Conservation (phyloP, 768 basidiomycete genomes). For the Tubosaeta sp. region DNA sequence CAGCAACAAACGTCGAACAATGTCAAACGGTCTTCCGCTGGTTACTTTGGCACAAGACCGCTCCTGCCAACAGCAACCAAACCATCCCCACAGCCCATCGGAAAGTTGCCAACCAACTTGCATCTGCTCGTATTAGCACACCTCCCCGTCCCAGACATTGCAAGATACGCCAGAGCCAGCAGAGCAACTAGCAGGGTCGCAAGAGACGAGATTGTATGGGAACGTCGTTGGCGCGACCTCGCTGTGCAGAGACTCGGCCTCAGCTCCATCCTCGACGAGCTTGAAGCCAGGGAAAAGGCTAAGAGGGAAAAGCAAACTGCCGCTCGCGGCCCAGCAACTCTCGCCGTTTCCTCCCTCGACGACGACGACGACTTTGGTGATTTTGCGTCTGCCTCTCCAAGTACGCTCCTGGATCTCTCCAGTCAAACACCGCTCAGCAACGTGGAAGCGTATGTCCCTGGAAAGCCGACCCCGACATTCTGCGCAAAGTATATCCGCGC, state of each 20-base stretch:
- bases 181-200: slow-evolving; percentile 60
- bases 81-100: slow-evolving; percentile 47
- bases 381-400: slow-evolving; percentile 50
- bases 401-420: slow-evolving; percentile 19
- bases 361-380: slow-evolving; percentile 94
- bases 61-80: slow-evolving; percentile 8
- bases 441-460: slow-evolving; percentile 18
- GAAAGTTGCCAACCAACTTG: slow-evolving; percentile 73
- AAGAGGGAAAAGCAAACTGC: slow-evolving; percentile 30
- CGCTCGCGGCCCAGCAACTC: slow-evolving; percentile 53
- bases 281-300: slow-evolving; percentile 44
- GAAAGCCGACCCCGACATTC: slow-evolving; percentile 31
- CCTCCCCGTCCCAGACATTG: slow-evolving; percentile 77
- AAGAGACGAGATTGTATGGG: slow-evolving; percentile 77
- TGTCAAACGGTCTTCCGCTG: slow-evolving; percentile 9
- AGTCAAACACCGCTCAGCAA: slow-evolving; percentile 3
- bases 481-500: slow-evolving; percentile 63
- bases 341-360: slow-evolving; percentile 42
- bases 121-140: slow-evolving; percentile 70
- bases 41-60: slow-evolving; percentile 3
- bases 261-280: slow-evolving; percentile 48
- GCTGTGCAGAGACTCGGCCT: slow-evolving; percentile 44
- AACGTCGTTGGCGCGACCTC: slow-evolving; percentile 63
- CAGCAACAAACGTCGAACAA: slow-evolving; percentile 25
- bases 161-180: slow-evolving; percentile 65